Evolutionary conservation across 1,284 basidiomycete genomes (phyloP), one percentile per base, ranked within the genome.

Genomic region (Neotropicomus parvogracilis): DNA sequence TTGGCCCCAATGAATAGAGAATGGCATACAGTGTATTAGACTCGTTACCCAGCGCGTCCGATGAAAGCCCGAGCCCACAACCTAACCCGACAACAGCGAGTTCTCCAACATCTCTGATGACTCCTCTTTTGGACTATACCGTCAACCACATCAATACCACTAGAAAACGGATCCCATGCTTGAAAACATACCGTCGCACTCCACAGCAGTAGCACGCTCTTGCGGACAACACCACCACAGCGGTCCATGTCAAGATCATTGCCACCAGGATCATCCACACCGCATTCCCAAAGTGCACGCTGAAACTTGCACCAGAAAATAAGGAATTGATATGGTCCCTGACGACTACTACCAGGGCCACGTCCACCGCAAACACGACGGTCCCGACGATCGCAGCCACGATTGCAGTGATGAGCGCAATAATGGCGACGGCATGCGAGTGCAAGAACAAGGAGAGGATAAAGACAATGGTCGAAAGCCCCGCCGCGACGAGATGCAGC

Each of bases 171-270:
- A 14, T 12, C 5, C 13, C 9, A 20, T 7, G 6, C 9, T 6
- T 6, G 0, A 17, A 21, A 16, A 64, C 69, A 47, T 50, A 71
- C 72, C 63, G 71, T 50, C 69, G 60, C 13, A 80, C 72, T 14
- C 85, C 85, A 64, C 81, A 83, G 54, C 85, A 88, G 50, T 79
- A 77, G 58, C 84, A 88, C 11, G 77, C 77, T 26, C 81, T 72
- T 12, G 79, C 77, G 32, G 80, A 80, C 41, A 86, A 68, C 13
- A 79, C 60, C 21, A 85, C 63, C 29, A 87, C 75, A 0, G 78
- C 77, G 4, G 77, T 36, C 82, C 85, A 88, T 2, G 78, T 75
- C 52, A 79, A 60, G 12, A 77, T 53, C 45, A 79, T 64, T 6
- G 77, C 80, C 8, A 63, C 72, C 17, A 86, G 56, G 21, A 80